Percentiles rank a stretch among this genome's conserved stretches.
Evolutionary conservation across 345 rosid genomes (phyloP).

Genomic region (Syzygium jambos): DNA sequence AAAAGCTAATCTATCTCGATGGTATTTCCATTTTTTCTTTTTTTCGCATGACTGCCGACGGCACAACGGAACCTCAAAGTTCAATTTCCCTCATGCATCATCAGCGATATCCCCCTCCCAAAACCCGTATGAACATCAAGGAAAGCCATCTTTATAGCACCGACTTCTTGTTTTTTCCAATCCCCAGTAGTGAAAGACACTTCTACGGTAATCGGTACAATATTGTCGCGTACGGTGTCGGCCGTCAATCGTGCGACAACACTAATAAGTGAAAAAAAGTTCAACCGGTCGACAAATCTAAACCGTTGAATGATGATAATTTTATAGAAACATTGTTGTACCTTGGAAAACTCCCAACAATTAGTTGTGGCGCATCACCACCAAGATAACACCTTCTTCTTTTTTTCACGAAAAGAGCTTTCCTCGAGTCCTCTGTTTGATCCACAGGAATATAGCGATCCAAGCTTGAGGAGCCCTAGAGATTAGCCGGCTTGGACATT

Average conservation of each 20-base stretch:
- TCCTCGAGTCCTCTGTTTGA: not conserved
- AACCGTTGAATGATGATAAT: not conserved
- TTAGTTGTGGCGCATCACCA: too few relatives aligned
- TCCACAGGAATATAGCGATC: not conserved
- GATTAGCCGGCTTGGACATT: not conserved
- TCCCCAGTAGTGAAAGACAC: too few relatives aligned
- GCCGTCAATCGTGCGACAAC: not conserved
- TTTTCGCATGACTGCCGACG: too few relatives aligned
- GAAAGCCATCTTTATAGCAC: too few relatives aligned
- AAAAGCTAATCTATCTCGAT: too few relatives aligned
- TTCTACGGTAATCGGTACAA: too few relatives aligned
- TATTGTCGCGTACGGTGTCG: not conserved
- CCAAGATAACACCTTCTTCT: not conserved
- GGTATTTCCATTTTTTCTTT: too few relatives aligned
- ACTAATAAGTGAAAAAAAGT: not conserved
- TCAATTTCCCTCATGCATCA: too few relatives aligned
- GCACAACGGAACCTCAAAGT: too few relatives aligned
- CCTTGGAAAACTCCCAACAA: not conserved
- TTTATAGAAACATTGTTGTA: not conserved
- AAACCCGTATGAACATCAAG: too few relatives aligned
- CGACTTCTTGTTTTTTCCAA: too few relatives aligned
- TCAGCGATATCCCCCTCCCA: too few relatives aligned
- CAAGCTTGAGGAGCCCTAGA: not conserved
- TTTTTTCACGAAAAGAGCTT: not conserved
- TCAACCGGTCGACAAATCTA: not conserved